Conservation (phyloP, 306 rosid genomes). For the Trifolium repens region DNA sequence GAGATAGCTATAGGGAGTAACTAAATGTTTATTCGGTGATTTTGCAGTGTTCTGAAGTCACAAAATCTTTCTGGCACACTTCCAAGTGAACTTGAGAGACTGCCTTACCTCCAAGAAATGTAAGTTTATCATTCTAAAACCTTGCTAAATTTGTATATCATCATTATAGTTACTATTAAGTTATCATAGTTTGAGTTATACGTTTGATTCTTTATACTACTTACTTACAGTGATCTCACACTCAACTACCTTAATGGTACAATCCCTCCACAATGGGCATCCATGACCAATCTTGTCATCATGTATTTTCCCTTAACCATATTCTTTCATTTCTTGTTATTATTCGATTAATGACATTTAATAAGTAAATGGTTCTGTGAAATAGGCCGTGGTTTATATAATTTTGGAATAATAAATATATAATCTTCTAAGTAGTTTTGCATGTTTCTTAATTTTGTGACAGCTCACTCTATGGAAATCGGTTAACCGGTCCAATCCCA, state of each 20-base stretch:
- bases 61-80: constrained; percentile 64
- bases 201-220: not conserved
- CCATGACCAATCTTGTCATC: constrained; percentile 46
- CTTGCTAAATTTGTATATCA: not conserved
- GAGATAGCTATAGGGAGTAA: too few species aligned
- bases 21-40: too few species aligned
- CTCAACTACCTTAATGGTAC: constrained; percentile 70
- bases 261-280: constrained; percentile 67
- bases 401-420: not conserved
- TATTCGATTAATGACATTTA: not conserved
- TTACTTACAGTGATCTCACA: constrained; percentile 56
- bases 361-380: too few species aligned
- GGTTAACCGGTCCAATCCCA: constrained; percentile 70
- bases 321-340: not conserved
- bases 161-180: not conserved
- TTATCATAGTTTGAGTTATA: too few species aligned
- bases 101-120: constrained; percentile 64
- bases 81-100: constrained; percentile 53
- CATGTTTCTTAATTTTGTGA: constrained; percentile 12
- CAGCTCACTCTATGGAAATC: constrained; percentile 71
- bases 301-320: constrained; percentile 45
- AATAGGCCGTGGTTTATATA: too few species aligned
- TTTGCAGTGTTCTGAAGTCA: constrained; percentile 51
- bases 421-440: not conserved
- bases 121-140: constrained; percentile 27